phyloP scores from a whole-genome alignment of 1,284 basidiomycete species.

The Trametes polyzona region DNA sequence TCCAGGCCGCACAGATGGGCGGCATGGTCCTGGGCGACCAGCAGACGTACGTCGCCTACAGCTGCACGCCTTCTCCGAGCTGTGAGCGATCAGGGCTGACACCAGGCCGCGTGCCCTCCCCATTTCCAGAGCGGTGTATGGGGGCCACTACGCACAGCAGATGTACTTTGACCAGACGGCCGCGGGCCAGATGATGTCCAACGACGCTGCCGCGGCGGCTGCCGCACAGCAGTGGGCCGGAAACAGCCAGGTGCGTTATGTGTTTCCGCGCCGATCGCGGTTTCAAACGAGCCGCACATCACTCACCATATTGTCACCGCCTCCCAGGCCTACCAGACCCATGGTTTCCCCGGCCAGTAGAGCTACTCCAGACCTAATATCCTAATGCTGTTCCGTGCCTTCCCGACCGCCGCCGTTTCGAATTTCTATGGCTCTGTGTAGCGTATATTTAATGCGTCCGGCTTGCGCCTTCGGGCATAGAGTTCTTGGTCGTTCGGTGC shows the following conservation, averaged over 20 bases:
- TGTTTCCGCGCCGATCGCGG: background rate
- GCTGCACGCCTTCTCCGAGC: background rate
- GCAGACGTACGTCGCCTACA: constrained; percentile 11
- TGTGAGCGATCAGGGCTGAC: constrained; percentile 3
- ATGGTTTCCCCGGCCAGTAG: constrained; percentile 12
- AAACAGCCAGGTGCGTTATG: constrained; percentile 17
- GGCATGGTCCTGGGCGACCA: constrained; percentile 4
- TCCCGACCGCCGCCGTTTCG: background rate
- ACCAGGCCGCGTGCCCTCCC: background rate
- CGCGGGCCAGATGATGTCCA: constrained; percentile 20
- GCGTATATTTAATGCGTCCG: constrained; percentile 20
- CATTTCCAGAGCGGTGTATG: constrained; percentile 15
- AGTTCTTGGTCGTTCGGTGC: background rate
- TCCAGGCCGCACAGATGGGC: constrained; percentile 15
- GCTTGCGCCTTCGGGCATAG: background rate
- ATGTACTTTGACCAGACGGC: constrained; percentile 18
- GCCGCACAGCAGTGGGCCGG: constrained; percentile 21
- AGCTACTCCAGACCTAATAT: background rate
- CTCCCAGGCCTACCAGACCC: constrained; percentile 14
- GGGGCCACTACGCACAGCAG: constrained; percentile 18
- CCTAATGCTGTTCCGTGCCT: constrained; percentile 6
- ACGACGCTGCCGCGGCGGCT: constrained; percentile 12
- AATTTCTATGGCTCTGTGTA: constrained; percentile 2
- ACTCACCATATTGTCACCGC: background rate
- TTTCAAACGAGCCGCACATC: background rate